These are phyloP conservation scores for Monotropa hypopitys DNA, from an alignment of 179 eudicot species.

Conservation along the genomic window DNA sequence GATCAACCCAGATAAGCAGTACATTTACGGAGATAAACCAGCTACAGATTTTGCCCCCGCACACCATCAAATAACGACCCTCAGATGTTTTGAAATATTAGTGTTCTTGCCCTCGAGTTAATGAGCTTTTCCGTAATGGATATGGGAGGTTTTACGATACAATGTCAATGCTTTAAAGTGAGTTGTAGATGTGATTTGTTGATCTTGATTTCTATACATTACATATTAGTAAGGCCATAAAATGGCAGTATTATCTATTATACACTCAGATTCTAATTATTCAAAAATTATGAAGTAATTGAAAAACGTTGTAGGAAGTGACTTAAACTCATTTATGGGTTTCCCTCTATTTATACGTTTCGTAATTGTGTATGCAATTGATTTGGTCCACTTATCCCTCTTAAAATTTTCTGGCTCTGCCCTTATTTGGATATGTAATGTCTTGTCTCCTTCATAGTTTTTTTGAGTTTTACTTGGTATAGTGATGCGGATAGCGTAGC, in stretches of 20 bases:
- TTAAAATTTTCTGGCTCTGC: too few species aligned
- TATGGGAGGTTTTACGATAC: background rate
- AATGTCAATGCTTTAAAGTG: background rate
- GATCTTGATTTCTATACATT: background rate
- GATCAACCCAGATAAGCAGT: too few species aligned
- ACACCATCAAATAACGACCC: constrained; percentile 22
- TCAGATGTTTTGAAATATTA: background rate
- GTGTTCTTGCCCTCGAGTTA: background rate
- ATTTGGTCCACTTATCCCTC: background rate
- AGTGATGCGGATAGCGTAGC: too few species aligned
- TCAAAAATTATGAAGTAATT: background rate
- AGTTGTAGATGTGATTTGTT: background rate
- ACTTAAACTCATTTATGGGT: background rate
- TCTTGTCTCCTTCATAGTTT: background rate
- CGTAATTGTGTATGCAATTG: background rate
- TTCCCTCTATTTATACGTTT: background rate
- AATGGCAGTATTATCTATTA: background rate
- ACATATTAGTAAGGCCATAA: background rate
- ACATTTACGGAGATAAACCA: too few species aligned
- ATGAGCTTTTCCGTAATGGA: background rate
- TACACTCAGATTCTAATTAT: background rate
- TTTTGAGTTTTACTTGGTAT: background rate
- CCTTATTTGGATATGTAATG: background rate
- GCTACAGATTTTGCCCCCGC: too few species aligned
- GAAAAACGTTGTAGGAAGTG: background rate